Percentiles rank a stretch among this genome's conserved stretches.
Evolutionary conservation across 768 basidiomycete genomes (phyloP).

Genomic region (Xanthoconium stramineum): DNA sequence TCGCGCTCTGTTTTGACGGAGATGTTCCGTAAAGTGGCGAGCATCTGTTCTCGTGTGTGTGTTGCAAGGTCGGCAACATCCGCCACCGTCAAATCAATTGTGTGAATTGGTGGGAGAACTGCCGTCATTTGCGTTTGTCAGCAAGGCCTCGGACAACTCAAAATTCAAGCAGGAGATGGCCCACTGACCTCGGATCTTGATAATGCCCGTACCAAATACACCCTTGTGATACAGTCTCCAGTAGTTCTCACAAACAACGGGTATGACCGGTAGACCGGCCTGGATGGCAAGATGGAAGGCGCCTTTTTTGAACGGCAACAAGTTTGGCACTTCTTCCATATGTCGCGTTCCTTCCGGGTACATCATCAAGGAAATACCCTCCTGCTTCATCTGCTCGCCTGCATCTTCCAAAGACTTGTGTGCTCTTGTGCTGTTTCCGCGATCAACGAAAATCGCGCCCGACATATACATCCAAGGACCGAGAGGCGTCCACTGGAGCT

Average conservation of each 20-base stretch:
- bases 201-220: constrained; percentile 67
- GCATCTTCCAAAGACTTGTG: constrained; percentile 73
- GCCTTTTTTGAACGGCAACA: constrained; percentile 95
- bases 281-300: constrained; percentile 96
- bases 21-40: constrained; percentile 71
- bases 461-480: constrained; percentile 90
- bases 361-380: constrained; percentile 80
- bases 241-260: constrained; percentile 93
- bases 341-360: constrained; percentile 96
- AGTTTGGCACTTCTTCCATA: constrained; percentile 54
- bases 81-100: constrained; percentile 60
- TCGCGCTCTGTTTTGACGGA: constrained; percentile 49
- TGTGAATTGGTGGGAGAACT: constrained; percentile 92
- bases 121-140: constrained; percentile 7
- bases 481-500: constrained; percentile 80
- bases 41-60: constrained; percentile 76
- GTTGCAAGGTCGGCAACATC: constrained; percentile 69
- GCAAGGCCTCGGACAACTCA: background rate
- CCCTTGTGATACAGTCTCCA: constrained; percentile 80
- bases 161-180: background rate
- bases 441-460: constrained; percentile 89
- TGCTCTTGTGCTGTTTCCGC: constrained; percentile 74
- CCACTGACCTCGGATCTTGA: constrained; percentile 70
- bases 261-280: constrained; percentile 85
- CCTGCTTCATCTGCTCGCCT: constrained; percentile 70